phyloP scores from a whole-genome alignment of 2,329 filamentous ascomycete species.

The Didymella lethalis region DNA sequence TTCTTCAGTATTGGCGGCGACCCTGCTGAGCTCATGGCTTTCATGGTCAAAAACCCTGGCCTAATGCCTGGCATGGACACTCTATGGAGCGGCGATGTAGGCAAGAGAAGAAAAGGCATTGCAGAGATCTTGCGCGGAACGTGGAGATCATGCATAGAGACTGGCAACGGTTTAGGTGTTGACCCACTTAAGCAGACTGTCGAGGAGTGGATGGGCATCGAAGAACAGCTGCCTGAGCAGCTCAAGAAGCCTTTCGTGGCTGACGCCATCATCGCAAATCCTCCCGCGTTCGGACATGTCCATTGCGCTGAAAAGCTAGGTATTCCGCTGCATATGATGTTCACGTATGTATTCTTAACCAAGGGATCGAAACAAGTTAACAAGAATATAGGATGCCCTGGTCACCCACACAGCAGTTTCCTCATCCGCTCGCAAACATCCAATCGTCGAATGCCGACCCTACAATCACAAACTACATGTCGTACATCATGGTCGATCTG shows the following conservation, averaged over 20 bases:
- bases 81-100: constrained; percentile 78
- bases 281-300: constrained; percentile 78
- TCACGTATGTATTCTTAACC: constrained; percentile 61
- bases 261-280: constrained; percentile 81
- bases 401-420: constrained; percentile 84
- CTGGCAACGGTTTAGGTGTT: constrained; percentile 69
- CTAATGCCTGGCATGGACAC: constrained; percentile 84
- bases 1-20: constrained; percentile 60
- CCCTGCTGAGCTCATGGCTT: constrained; percentile 67
- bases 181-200: constrained; percentile 61
- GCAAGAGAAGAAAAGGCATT: constrained; percentile 76
- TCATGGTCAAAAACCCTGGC: constrained; percentile 90
- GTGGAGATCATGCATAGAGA: constrained; percentile 85
- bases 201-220: constrained; percentile 57
- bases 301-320: constrained; percentile 79
- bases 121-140: constrained; percentile 82
- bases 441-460: constrained; percentile 77
- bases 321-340: constrained; percentile 84
- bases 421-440: constrained; percentile 85
- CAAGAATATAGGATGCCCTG: constrained; percentile 71
- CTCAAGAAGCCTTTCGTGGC: constrained; percentile 74
- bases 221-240: constrained; percentile 49
- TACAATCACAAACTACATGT: constrained; percentile 81
- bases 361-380: neutral
- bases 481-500: constrained; percentile 86